Evolutionary conservation across 1,284 basidiomycete species (phyloP).

Genomic region (Farysia itapuensis): DNA sequence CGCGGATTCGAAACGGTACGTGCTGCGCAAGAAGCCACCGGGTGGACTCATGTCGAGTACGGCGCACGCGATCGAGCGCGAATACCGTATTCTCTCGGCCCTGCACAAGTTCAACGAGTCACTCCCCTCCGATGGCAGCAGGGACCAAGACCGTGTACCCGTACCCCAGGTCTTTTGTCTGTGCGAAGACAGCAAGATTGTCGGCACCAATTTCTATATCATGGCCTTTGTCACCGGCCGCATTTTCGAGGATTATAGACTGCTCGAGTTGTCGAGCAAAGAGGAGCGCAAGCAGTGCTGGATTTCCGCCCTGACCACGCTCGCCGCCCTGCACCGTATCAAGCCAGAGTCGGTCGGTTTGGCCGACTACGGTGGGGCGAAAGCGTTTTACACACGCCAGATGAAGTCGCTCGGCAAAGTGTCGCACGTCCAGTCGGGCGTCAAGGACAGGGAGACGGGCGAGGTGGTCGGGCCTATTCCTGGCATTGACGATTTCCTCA

Average conservation of each 20-base stretch:
- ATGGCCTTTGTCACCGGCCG: conserved; percentile 88
- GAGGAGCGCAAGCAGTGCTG: conserved; percentile 70
- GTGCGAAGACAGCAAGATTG: conserved; percentile 69
- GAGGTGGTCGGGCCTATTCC: conserved; percentile 67
- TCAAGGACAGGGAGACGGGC: conserved; percentile 69
- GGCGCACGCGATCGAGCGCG: conserved; percentile 90
- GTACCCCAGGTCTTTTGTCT: conserved; percentile 81
- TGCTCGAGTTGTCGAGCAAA: conserved; percentile 62
- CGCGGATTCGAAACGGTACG: conserved; percentile 70
- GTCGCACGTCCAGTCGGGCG: conserved; percentile 71
- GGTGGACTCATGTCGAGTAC: conserved; percentile 81
- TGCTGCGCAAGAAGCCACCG: conserved; percentile 90
- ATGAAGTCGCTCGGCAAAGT: conserved; percentile 79
- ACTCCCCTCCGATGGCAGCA: conserved; percentile 1
- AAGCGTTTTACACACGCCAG: conserved; percentile 86
- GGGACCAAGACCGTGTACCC: conserved; percentile 70
- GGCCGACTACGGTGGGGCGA: conserved; percentile 74
- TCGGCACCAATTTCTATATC: conserved; percentile 90
- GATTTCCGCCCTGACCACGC: conserved; percentile 62
- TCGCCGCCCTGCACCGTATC: conserved; percentile 75
- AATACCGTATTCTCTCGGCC: conserved; percentile 78
- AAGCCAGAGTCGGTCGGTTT: conserved; percentile 73
- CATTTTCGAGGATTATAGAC: conserved; percentile 82
- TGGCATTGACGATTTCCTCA: conserved; percentile 71
- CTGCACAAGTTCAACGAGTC: conserved; percentile 35